Conservation (phyloP, 2,329 filamentous ascomycete genomes). For the Cladosporium sp. region DNA sequence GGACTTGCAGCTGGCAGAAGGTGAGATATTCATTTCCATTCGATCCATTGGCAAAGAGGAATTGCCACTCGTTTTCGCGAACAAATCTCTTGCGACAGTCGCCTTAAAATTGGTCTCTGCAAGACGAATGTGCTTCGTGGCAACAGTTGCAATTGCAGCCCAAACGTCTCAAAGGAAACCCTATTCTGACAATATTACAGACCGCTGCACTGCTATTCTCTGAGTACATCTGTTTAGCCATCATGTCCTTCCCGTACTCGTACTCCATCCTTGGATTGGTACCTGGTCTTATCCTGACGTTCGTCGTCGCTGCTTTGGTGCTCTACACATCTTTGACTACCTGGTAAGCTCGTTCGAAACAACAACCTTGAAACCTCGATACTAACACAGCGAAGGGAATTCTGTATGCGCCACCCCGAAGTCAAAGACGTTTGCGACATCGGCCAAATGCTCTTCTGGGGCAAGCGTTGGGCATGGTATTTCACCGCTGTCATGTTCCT, state of each 20-base stretch:
- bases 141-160: neutral
- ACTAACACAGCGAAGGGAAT: conserved; percentile 66
- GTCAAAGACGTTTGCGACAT: conserved; percentile 92
- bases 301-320: conserved; percentile 74
- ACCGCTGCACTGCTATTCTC: conserved; percentile 88
- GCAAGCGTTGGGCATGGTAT: conserved; percentile 70
- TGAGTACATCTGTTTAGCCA: conserved; percentile 89
- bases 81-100: neutral
- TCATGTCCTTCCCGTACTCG: conserved; percentile 95
- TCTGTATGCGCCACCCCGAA: conserved; percentile 87
- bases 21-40: conserved; percentile 39
- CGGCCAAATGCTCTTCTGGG: conserved; percentile 92
- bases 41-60: neutral
- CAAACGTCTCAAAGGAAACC: neutral
- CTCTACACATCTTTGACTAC: conserved; percentile 76
- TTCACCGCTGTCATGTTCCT: conserved; percentile 82
- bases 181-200: conserved; percentile 42
- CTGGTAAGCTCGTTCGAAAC: conserved; percentile 49
- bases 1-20: conserved; percentile 93
- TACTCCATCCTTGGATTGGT: conserved; percentile 86
- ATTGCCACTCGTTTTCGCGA: neutral
- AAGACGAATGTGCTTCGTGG: neutral
- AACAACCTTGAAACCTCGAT: neutral
- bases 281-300: conserved; percentile 79
- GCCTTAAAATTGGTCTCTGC: neutral